These are phyloP conservation scores for Teunomyces atbi DNA, from an alignment of 805 yeast genomes.

Conservation along the genomic window DNA sequence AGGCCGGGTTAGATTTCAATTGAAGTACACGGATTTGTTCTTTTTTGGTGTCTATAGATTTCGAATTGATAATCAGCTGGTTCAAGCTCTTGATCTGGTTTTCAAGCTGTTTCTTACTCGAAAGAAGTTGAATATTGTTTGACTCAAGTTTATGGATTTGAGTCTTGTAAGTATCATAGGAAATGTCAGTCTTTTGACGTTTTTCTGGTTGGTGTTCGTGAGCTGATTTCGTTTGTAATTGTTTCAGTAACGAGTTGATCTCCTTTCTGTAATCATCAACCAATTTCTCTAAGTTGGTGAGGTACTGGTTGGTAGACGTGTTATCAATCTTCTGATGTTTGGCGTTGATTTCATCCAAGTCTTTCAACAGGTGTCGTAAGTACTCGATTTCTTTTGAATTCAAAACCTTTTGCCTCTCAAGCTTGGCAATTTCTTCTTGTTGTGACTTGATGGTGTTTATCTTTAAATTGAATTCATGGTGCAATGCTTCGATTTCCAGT, in stretches of 20 bases:
- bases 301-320: conserved; percentile 34
- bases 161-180: conserved; percentile 10
- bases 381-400: conserved; percentile 59
- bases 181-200: conserved; percentile 26
- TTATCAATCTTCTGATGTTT: conserved; percentile 17
- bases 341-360: conserved; percentile 36
- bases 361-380: conserved; percentile 54
- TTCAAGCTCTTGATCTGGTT: conserved; percentile 35
- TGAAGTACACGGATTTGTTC: conserved; percentile 51
- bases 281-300: conserved; percentile 43
- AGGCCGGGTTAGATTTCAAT: conserved; percentile 63
- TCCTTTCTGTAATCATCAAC: conserved; percentile 57
- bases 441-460: conserved; percentile 14
- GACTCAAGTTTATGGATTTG: conserved; percentile 35
- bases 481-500: conserved; percentile 8
- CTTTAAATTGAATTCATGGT: conserved; percentile 13
- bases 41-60: conserved; percentile 18
- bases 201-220: conserved; percentile 18
- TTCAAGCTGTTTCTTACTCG: conserved; percentile 36
- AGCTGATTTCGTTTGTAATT: conserved; percentile 23
- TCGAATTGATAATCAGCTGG: conserved; percentile 30
- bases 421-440: conserved; percentile 25
- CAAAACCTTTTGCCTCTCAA: conserved; percentile 51
- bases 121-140: conserved; percentile 38
- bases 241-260: conserved; percentile 42